These are phyloP conservation scores for Metschnikowia chrysomelidarum DNA, from an alignment of 805 yeast genomes.

Conservation along the genomic window DNA sequence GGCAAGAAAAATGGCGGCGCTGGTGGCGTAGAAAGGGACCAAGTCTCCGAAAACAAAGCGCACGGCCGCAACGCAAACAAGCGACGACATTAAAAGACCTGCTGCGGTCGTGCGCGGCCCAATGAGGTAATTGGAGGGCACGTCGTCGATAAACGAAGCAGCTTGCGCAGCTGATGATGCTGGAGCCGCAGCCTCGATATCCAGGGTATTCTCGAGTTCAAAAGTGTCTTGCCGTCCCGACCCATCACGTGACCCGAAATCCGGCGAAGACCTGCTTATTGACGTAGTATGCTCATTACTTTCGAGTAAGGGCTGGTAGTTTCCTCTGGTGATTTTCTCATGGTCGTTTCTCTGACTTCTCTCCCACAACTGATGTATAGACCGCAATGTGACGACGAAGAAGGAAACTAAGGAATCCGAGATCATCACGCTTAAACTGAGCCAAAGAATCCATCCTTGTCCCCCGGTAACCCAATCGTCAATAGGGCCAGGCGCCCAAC, in stretches of 20 bases:
- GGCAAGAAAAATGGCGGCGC: constrained; percentile 71
- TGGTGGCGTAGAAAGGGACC: constrained; percentile 69
- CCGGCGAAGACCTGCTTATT: too few relatives aligned
- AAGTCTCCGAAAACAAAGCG: constrained; percentile 65
- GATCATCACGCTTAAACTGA: constrained; percentile 89
- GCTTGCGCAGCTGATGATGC: not conserved
- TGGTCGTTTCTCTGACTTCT: not conserved
- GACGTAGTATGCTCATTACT: too few relatives aligned
- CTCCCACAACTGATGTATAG: constrained; percentile 23
- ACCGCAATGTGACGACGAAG: constrained; percentile 53
- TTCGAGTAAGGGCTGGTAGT: constrained; percentile 5
- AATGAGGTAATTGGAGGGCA: constrained; percentile 42
- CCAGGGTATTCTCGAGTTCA: not conserved
- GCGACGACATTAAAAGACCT: constrained; percentile 66
- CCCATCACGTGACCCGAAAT: too few relatives aligned
- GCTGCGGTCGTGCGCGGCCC: constrained; percentile 45
- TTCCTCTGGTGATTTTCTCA: not conserved
- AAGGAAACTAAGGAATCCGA: constrained; percentile 86
- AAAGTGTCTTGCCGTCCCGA: too few relatives aligned
- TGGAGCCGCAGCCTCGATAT: too few relatives aligned
- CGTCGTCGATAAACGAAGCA: constrained; percentile 12
- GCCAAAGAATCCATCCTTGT: constrained; percentile 98
- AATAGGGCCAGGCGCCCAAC: constrained; percentile 89
- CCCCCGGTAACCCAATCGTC: constrained; percentile 94
- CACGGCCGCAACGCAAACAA: constrained; percentile 65